These are phyloP conservation scores for Kregervanrija delftensis DNA, from an alignment of 805 yeast species.

Conservation along the genomic window DNA sequence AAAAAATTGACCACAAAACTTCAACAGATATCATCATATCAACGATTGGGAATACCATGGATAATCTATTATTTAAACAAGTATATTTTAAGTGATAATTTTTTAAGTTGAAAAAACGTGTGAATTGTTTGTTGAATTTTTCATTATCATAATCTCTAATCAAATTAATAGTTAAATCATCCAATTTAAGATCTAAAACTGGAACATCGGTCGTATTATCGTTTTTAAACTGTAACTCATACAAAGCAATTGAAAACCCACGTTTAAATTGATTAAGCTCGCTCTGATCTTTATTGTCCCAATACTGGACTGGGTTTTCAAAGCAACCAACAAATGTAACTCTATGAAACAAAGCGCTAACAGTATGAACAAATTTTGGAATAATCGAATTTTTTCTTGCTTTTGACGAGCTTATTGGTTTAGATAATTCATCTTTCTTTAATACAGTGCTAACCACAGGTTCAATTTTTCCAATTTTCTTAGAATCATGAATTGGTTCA, in stretches of 20 bases:
- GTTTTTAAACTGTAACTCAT: conserved; percentile 2
- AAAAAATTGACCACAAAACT: conserved; percentile 24
- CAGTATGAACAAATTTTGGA: conserved; percentile 9
- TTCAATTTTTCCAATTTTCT: neutral
- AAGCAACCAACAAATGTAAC: conserved; percentile 22
- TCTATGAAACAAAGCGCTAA: conserved; percentile 8
- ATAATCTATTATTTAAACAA: conserved; percentile 11
- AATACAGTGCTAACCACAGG: neutral
- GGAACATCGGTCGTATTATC: conserved; percentile 12
- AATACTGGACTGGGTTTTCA: conserved; percentile 24
- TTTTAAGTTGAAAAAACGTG: conserved; percentile 10
- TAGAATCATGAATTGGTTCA: too few relatives aligned
- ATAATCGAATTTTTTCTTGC: conserved; percentile 1
- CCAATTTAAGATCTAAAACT: conserved; percentile 8
- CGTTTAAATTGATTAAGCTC: conserved; percentile 22
- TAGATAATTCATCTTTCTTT: neutral
- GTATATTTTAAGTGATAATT: conserved; percentile 12
- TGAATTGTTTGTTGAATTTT: conserved; percentile 3
- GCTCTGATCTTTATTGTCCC: conserved; percentile 23
- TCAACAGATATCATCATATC: conserved; percentile 24
- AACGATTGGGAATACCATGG: conserved; percentile 19
- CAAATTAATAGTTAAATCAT: conserved; percentile 7
- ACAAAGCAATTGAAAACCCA: conserved; percentile 15
- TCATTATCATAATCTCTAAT: conserved; percentile 18
- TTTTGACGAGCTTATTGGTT: neutral